Base-by-base conservation (phyloP, 352 stramenopile genomes). In the Phytopythium litorale region DNA sequence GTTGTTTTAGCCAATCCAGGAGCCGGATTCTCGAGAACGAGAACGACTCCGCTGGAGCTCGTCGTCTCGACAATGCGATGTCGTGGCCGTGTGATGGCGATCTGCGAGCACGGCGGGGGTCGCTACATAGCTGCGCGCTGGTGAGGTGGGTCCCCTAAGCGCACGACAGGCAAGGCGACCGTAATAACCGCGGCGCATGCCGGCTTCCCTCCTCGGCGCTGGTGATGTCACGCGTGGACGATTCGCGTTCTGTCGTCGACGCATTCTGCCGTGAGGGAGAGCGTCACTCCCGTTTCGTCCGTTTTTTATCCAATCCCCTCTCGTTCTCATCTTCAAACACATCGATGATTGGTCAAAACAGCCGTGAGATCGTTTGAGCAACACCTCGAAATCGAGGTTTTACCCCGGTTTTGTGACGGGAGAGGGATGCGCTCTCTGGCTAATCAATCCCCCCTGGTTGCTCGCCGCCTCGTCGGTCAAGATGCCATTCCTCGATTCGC, bases 401-500 rank as follows among this genome's bases (percentile, higher is more conserved):
- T 63, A 33, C 45, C 18, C 19, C 56, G 28, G 7, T 50, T 50
- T 48, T 50, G 38, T 59, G 54, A 49, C 54, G 35, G 35, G 54
- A 38, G 49, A 63, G 49, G 45, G 32, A 43, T 19, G 38, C n/a
- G 28, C 0, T 8, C 23, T 50, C 28, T 23, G 12, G 25, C 45
- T 30, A 40, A 51, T 54, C 43, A 62, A 18, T 35, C 18, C 40
- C 40, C 46, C 42, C 33, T 33, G 11, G 19, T 49, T 28, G 42
- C n/a, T 46, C 40, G 15, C 45, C 40, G 15, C 45, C 33, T 38
- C 11, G 33, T 13, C 33, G 33, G 11, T 13, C 7, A 38, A 38
- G 11, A 38, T 38, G 43, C 45, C 45, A 23, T 79, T 86, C 71
- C 38, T 60, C 66, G 71, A 79, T 82, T 75, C 59, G 43, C 56